Conservation (phyloP, 345 rosid species). For the Ceriops tagal region DNA sequence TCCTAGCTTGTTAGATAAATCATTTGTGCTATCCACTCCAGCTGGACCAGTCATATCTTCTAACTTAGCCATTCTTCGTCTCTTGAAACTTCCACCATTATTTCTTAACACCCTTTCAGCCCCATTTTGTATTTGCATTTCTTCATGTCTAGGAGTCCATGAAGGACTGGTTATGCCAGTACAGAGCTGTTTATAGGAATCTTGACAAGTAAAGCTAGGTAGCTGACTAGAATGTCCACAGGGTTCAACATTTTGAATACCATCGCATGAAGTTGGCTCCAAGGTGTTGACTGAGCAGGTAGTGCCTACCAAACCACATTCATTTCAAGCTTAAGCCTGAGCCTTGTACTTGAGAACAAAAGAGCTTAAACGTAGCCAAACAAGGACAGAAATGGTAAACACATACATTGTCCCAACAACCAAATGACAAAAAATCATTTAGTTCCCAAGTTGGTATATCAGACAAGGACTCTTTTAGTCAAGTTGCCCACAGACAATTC, state of each 20-base stretch:
- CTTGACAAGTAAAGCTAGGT: constrained; percentile 35
- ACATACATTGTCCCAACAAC: no score
- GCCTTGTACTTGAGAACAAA: no score
- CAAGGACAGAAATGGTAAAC: no score
- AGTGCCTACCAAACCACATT: constrained; percentile 42
- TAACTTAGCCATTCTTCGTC: constrained; percentile 41
- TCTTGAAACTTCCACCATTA: constrained; percentile 52
- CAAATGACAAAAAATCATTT: no score
- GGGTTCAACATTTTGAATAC: constrained; percentile 24
- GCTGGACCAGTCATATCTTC: constrained; percentile 40
- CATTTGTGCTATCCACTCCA: constrained; percentile 43
- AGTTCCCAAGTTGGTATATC: no score
- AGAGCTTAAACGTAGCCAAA: no score
- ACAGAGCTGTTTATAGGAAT: constrained; percentile 35
- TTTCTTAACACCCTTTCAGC: constrained; percentile 49
- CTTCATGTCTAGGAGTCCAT: constrained; percentile 38
- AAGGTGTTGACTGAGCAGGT: constrained; percentile 32
- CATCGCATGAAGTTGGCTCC: constrained; percentile 41
- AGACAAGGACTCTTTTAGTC: no score
- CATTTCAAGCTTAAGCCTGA: no score
- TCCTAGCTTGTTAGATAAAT: constrained; percentile 41
- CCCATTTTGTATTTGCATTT: constrained; percentile 44
- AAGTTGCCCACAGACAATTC: no score
- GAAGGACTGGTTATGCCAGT: constrained; percentile 21
- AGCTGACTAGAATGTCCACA: constrained; percentile 25